Evolutionary conservation across 106 monocot genomes (phyloP).

Genomic region (Xerophyta viscosa): DNA sequence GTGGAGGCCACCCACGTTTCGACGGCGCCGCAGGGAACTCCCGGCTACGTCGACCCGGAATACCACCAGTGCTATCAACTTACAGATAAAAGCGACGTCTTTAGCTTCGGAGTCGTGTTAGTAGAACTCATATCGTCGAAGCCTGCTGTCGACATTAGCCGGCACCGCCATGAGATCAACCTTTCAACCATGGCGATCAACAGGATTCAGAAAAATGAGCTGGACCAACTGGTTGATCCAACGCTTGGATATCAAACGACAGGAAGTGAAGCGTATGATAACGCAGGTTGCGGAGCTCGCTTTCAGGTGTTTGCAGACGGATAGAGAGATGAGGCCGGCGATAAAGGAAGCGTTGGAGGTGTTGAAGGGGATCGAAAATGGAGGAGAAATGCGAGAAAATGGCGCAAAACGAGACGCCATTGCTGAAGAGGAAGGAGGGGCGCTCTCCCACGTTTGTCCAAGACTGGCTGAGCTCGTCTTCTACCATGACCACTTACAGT

Average conservation of each 20-base stretch:
- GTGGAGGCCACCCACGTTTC: slow-evolving; percentile 45
- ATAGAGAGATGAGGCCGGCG: slow-evolving; percentile 33
- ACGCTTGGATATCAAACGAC: slow-evolving; percentile 23
- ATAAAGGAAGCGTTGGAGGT: slow-evolving; percentile 45
- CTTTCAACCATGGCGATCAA: slow-evolving; percentile 28
- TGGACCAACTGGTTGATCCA: slow-evolving; percentile 36
- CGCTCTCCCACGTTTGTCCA: slow-evolving; percentile 16
- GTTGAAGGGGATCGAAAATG: slow-evolving; percentile 15
- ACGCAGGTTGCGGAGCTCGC: slow-evolving; percentile 45
- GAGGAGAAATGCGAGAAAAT: too few relatives aligned
- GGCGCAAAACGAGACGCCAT: background rate
- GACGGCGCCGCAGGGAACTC: slow-evolving; percentile 56
- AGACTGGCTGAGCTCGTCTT: too few relatives aligned
- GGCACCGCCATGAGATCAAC: slow-evolving; percentile 38
- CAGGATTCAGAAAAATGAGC: slow-evolving; percentile 38
- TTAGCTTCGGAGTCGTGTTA: slow-evolving; percentile 61
- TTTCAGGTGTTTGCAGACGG: slow-evolving; percentile 41
- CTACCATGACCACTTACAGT: too few relatives aligned
- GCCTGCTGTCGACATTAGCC: slow-evolving; percentile 42
- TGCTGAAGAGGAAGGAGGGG: background rate
- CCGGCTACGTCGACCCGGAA: slow-evolving; percentile 54
- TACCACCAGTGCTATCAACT: slow-evolving; percentile 50
- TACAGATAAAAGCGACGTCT: slow-evolving; percentile 59
- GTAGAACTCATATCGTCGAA: slow-evolving; percentile 50
- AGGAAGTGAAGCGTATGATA: slow-evolving; percentile 22